Base-by-base conservation (phyloP, 495 filamentous ascomycete species). In the Penicillium mononematosum region DNA sequence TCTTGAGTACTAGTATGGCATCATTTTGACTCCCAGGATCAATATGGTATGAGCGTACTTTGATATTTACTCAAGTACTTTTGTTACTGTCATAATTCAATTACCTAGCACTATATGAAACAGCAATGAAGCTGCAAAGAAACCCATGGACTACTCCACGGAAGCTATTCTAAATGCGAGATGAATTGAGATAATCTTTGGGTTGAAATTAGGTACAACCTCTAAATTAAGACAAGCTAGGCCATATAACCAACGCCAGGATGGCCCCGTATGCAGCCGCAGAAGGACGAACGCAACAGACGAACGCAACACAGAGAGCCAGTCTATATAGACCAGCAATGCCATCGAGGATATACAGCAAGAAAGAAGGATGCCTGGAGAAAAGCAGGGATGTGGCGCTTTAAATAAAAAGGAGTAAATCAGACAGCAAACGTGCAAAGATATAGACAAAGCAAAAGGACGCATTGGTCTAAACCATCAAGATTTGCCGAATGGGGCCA, bases 371-470 rank as follows among this genome's bases (percentile, higher is more conserved):
- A 47, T 58, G 7, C 47, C 63, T 50, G 39, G 50, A 32, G 38
- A 29, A 29, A 20, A 44, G 32, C 48, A 63, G 45, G 55, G 55
- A 68, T 58, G 60, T 50, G 60, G 43, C 36, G 50, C 41, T 44
- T 32, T 17, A 20, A 47, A 36, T 32, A 39, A 32, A 53, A 24
- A 34, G 45, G 41, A 47, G 44, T 29, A 52, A 46, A 53, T 9
- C 22, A 20, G n/a, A 49, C 29, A 48, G 45, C 38, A 49, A 22
- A 57, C 49, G n/a, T 25, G 24, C 34, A 45, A 45, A 36, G 34
- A 56, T 66, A 65, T 67, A 34, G 41, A 65, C 62, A 68, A n/a
- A 43, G 51, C 27, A 39, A 36, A n/a, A 31, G n/a, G 44, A 29
- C 48, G 55, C 41, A 34, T 32, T 25, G 24, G 31, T 25, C 36